Evolutionary conservation across 139 green algal genomes (phyloP).

Genomic region (Edaphochlamys debaryana): DNA sequence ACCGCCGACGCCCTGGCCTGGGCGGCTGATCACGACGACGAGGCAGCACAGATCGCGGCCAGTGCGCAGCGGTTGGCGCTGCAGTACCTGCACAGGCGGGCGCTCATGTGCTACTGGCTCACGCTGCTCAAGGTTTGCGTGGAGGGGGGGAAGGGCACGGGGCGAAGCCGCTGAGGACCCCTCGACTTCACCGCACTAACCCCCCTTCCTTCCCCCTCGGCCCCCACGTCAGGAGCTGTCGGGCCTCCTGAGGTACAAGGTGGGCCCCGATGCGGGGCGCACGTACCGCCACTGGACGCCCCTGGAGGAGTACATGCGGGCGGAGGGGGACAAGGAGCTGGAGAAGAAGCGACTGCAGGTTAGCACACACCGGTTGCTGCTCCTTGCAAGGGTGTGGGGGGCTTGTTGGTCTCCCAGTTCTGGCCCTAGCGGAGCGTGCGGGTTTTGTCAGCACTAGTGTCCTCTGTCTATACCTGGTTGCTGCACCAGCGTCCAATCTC

Average conservation of each 20-base stretch:
- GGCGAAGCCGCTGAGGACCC: no score
- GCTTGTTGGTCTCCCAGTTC: background rate
- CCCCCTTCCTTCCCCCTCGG: no score
- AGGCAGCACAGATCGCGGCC: constrained; percentile 15
- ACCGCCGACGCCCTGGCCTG: constrained; percentile 28
- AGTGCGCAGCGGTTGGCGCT: constrained; percentile 21
- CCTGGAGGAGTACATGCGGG: background rate
- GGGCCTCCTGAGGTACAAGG: background rate
- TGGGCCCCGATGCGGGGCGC: constrained; percentile 1
- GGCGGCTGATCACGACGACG: constrained; percentile 5
- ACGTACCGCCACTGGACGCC: background rate
- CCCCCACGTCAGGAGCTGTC: constrained; percentile 27
- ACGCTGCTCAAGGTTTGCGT: constrained; percentile 38
- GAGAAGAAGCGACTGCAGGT: no score
- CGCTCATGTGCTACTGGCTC: constrained; percentile 44
- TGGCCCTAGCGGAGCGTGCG: no score
- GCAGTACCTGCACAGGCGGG: constrained; percentile 36
- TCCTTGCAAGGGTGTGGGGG: background rate
- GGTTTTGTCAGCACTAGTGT: no score
- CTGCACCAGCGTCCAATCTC: no score
- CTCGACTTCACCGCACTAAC: no score
- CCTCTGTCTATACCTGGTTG: no score
- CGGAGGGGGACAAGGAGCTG: background rate
- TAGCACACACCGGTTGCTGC: background rate
- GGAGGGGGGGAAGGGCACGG: background rate